Evolutionary conservation across 2,329 filamentous ascomycete genomes (phyloP).

Genomic region (Colletotrichum sojae): DNA sequence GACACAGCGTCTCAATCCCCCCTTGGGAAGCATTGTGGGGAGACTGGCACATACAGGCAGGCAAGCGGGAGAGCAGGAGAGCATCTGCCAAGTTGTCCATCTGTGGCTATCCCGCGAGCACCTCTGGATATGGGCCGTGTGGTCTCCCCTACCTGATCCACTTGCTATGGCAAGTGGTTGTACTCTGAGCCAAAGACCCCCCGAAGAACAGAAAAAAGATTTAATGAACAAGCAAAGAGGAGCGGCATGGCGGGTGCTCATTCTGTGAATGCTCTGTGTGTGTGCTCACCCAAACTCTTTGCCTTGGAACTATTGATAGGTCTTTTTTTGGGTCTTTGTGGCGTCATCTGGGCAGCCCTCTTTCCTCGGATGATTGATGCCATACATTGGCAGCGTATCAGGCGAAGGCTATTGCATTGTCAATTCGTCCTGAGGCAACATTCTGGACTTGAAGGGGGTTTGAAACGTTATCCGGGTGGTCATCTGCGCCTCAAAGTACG

Average conservation of each 20-base stretch:
- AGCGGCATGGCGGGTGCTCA: slow-evolving; percentile 37
- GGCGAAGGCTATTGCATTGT: too few relatives aligned
- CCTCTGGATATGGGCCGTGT: slow-evolving; percentile 25
- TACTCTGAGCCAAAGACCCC: slow-evolving; percentile 37
- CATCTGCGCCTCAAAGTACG: neutral
- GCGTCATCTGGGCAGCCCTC: slow-evolving; percentile 3
- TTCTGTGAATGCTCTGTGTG: slow-evolving; percentile 37
- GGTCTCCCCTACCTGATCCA: slow-evolving; percentile 33
- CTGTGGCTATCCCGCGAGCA: neutral
- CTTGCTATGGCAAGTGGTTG: slow-evolving; percentile 39
- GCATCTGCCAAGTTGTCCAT: neutral
- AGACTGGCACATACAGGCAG: slow-evolving; percentile 16
- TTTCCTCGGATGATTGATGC: too few relatives aligned
- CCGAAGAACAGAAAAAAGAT: slow-evolving; percentile 26
- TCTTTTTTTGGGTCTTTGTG: slow-evolving; percentile 35
- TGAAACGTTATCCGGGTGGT: neutral
- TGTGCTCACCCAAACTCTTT: slow-evolving; percentile 28
- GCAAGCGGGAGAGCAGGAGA: neutral
- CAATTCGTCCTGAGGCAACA: too few relatives aligned
- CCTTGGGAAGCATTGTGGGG: slow-evolving; percentile 7
- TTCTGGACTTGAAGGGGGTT: too few relatives aligned
- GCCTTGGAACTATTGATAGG: slow-evolving; percentile 16
- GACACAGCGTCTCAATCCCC: slow-evolving; percentile 6
- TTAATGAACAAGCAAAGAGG: slow-evolving; percentile 38
- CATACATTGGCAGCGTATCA: too few relatives aligned